Percentiles rank a stretch among this genome's conserved stretches.
Conservation (phyloP, 116 monocot species). For the Trichopus zeylanicus region DNA sequence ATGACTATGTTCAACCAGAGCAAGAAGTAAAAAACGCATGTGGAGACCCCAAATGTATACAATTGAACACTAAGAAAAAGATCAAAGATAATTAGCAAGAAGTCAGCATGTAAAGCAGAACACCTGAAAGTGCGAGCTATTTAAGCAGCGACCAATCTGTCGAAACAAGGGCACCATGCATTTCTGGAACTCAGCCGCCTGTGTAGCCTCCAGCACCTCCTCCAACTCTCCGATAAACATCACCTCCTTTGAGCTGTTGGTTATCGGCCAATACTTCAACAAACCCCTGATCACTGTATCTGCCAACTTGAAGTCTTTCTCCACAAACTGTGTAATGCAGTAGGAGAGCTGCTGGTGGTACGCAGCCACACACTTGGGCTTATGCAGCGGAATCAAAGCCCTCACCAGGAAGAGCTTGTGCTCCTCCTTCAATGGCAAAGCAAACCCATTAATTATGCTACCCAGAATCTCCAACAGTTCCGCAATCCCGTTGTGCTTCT, state of each 20-base stretch:
- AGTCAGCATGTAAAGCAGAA: not conserved
- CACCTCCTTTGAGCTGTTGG: slow-evolving; percentile 50
- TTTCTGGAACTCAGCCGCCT: slow-evolving; percentile 32
- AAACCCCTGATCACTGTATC: slow-evolving; percentile 41
- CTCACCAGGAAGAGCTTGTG: slow-evolving; percentile 39
- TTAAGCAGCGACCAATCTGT: slow-evolving; percentile 34
- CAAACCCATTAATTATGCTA: slow-evolving; percentile 45
- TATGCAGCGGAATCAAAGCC: slow-evolving; percentile 42
- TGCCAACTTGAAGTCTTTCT: slow-evolving; percentile 49
- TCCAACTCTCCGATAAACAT: slow-evolving; percentile 45
- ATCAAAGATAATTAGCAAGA: not conserved
- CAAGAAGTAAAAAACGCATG: no score
- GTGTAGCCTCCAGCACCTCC: slow-evolving; percentile 39
- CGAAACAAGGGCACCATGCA: slow-evolving; percentile 42
- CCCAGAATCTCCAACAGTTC: slow-evolving; percentile 48
- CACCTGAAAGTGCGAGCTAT: slow-evolving; percentile 50
- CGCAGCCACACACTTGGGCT: slow-evolving; percentile 24
- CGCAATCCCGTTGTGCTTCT: slow-evolving; percentile 47
- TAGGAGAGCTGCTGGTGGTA: slow-evolving; percentile 47
- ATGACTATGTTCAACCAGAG: no score
- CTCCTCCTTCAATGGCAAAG: slow-evolving; percentile 45
- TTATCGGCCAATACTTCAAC: slow-evolving; percentile 42
- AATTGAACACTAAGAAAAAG: no score
- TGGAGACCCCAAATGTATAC: no score
- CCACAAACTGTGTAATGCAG: slow-evolving; percentile 44